phyloP scores from a whole-genome alignment of 1,284 basidiomycete species.

The Ganoderma lingzhi region DNA sequence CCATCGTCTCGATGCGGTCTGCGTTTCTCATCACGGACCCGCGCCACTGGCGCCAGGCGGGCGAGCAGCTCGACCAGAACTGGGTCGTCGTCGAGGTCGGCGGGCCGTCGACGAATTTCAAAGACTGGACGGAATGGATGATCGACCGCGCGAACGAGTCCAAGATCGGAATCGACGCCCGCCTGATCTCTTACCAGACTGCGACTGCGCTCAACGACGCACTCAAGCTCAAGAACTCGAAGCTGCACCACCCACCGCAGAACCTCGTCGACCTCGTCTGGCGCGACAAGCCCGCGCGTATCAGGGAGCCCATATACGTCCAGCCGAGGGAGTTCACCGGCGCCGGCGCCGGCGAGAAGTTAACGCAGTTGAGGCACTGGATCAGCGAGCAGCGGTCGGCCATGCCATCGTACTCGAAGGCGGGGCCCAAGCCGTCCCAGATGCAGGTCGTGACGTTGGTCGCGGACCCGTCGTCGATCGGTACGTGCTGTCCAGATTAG shows the following conservation, averaged over 20 bases:
- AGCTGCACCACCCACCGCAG: slow-evolving; percentile 72
- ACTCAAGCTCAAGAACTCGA: slow-evolving; percentile 61
- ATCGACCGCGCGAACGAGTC: slow-evolving; percentile 61
- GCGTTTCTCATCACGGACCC: slow-evolving; percentile 88
- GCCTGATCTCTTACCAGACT: slow-evolving; percentile 83
- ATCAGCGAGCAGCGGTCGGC: slow-evolving; percentile 65
- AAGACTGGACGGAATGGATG: slow-evolving; percentile 85
- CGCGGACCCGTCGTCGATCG: slow-evolving; percentile 68
- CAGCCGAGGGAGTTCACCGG: slow-evolving; percentile 82
- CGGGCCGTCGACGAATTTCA: slow-evolving; percentile 54
- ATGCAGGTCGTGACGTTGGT: slow-evolving; percentile 73
- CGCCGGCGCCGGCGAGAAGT: slow-evolving; percentile 63
- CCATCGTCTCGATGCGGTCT: slow-evolving; percentile 71
- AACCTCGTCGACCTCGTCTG: slow-evolving; percentile 92
- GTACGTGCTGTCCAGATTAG: slow-evolving; percentile 46
- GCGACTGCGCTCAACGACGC: slow-evolving; percentile 66
- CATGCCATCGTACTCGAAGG: slow-evolving; percentile 65
- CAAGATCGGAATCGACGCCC: slow-evolving; percentile 89
- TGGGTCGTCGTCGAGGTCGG: slow-evolving; percentile 84
- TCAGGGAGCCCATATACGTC: slow-evolving; percentile 74
- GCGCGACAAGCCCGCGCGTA: slow-evolving; percentile 76
- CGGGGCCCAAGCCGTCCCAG: slow-evolving; percentile 65
- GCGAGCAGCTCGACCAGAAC: slow-evolving; percentile 76
- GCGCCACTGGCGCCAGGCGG: slow-evolving; percentile 90
- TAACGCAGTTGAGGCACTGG: slow-evolving; percentile 68